These are phyloP conservation scores for Alternaria sp. DNA, from an alignment of 2,329 filamentous ascomycete genomes.

Conservation along the genomic window DNA sequence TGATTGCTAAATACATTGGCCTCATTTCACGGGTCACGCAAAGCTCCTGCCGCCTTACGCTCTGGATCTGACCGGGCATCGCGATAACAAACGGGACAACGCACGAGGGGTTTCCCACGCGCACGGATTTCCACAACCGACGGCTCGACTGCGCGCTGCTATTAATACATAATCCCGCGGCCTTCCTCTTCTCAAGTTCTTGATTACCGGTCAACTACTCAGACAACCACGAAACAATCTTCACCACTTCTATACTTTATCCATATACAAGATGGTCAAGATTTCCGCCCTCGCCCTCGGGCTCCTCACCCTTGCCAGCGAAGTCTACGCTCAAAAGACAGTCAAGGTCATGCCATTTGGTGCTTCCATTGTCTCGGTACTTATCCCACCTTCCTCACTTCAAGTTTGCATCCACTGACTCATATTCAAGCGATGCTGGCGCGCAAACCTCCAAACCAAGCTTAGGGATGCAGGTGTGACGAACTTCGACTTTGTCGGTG, in stretches of 20 bases:
- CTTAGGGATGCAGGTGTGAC: conserved; percentile 29
- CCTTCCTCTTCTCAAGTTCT: background rate
- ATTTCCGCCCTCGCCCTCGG: conserved; percentile 24
- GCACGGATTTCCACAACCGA: background rate
- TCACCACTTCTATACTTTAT: background rate
- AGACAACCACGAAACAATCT: background rate
- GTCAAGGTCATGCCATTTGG: conserved; percentile 47
- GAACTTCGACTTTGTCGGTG: conserved; percentile 46
- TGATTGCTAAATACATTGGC: background rate
- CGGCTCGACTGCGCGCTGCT: background rate
- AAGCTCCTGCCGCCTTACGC: background rate
- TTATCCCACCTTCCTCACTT: conserved; percentile 1
- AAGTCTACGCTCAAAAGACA: conserved; percentile 26
- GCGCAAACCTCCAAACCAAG: conserved; percentile 40
- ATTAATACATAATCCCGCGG: background rate
- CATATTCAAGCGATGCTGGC: conserved; percentile 42
- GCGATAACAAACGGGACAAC: background rate
- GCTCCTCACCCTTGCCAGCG: conserved; percentile 26
- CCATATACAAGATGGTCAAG: conserved; percentile 27
- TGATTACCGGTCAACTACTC: background rate
- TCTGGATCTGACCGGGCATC: background rate
- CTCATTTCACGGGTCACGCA: background rate
- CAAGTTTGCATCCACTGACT: conserved; percentile 9
- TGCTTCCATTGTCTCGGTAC: conserved; percentile 43
- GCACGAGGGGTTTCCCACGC: background rate